Evolutionary conservation across 2,329 filamentous ascomycete species (phyloP), one percentile per base, ranked within the genome.

Genomic region (Penicillium sp.): DNA sequence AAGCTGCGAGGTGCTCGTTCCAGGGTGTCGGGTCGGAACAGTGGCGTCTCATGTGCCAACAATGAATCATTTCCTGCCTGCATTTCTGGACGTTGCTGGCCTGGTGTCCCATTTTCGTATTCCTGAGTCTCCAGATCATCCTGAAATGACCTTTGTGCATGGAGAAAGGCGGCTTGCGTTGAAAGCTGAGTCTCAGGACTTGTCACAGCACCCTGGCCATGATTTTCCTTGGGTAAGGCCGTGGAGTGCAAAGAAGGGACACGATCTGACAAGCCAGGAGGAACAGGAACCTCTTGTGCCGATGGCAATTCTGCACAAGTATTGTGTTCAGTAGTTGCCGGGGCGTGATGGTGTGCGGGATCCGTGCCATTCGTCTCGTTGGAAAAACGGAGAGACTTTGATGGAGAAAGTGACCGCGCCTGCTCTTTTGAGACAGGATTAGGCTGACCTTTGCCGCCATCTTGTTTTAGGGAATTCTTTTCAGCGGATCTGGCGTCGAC

Each of bases 171-270:
- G 15, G 61, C 62, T 39, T 68, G 66, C 0, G 66, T 68, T 0
- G 65, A 67, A 16, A 67, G 49, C 9, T 63, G 54, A 4, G 52
- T 47, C 22, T 65, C 63, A 4, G 50, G 48, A 30, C 51, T 56
- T 14, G 41, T 50, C 18, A 55, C 48, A 5, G 43, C 42, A 10
- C 45, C 44, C 18, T 47, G 22, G 8, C 48, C 51, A 3, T 50
- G 37, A 29, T 48, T 40, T 18, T 34, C 48, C 33, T 59, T 59
- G 6, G 52, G 55, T 22, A 61, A 42, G 12, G 57, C 54, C 4
- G 65, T 67, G 6, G 66, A 67, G 37, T 65, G 55, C 27, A 66
- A 54, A 4, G 66, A 69, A 26, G 56, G 57, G 12, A 60, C 31
- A 25, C 59, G 55, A 40, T 59, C 57, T n/a, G 56, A 53, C 3